These are phyloP conservation scores for Paraphoma chrysanthemicola DNA, from an alignment of 2,329 filamentous ascomycete species.

Conservation along the genomic window DNA sequence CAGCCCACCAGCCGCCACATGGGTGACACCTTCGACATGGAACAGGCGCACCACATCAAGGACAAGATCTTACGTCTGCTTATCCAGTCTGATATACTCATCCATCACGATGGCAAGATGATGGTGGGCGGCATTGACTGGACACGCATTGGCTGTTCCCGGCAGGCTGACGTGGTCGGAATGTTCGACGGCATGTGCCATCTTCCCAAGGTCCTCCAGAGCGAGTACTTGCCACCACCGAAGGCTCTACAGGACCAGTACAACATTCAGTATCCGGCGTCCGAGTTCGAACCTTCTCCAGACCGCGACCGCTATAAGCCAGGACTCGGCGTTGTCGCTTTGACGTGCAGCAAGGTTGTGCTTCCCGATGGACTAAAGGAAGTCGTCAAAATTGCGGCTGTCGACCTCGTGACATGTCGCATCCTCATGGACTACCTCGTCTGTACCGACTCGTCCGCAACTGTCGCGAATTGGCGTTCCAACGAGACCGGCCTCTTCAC, in stretches of 20 bases:
- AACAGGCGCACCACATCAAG: conserved; percentile 32
- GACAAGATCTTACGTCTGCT: conserved; percentile 34
- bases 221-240: conserved; percentile 34
- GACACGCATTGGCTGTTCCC: conserved; percentile 30
- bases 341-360: conserved; percentile 39
- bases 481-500: conserved; percentile 30
- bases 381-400: conserved; percentile 40
- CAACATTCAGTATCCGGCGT: conserved; percentile 16
- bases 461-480: conserved; percentile 35
- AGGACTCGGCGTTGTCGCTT: conserved; percentile 26
- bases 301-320: conserved; percentile 11
- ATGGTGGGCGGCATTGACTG: conserved; percentile 29
- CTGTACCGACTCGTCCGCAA: conserved; percentile 27
- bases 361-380: conserved; percentile 30
- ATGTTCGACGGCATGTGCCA: conserved; percentile 37
- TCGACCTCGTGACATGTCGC: conserved; percentile 40
- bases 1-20: conserved; percentile 4
- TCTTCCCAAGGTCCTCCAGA: conserved; percentile 33
- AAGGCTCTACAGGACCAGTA: conserved; percentile 33
- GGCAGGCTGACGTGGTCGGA: conserved; percentile 23
- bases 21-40: conserved; percentile 27
- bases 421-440: conserved; percentile 42
- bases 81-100: conserved; percentile 36
- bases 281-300: conserved; percentile 32
- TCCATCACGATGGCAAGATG: conserved; percentile 34